Evolutionary conservation across 1,139 yeast species (phyloP), one percentile per base, ranked within the genome.

Genomic region (Pneumocystis sp.): DNA sequence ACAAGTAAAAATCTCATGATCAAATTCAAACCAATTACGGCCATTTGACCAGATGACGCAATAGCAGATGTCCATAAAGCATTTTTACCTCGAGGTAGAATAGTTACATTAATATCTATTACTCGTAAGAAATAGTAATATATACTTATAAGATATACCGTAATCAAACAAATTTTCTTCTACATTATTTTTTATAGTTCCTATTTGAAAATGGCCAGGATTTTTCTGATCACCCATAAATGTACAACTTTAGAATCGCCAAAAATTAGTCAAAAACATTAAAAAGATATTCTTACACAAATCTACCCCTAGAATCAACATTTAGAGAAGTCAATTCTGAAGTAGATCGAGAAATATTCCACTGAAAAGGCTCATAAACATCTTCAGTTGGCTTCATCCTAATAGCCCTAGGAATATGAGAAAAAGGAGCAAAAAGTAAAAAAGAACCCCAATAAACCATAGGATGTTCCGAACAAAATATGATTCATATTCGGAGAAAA

Each of bases 41-140:
- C 61, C 6, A 59, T 3, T 59, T 59, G 31, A 15, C 45, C 45
- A 8, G 40, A 59, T 10, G 61, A n/a, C 3, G 40, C 15, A 42
- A 59, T 59, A 39, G 61, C 61, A 59, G 45, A 59, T 59, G 61
- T 7, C 61, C 61, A 59, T 39, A 59, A 39, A 39, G 40, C 29
- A 39, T 59, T 39, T 39, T 59, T 59, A 10, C 61, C 31, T 39
- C 31, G 40, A 31, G 61, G 61, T 8, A 25, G 8, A 2, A 31
- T 21, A 21, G 61, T 12, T 10, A 59, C 31, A 31, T 59, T 39
- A 12, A 21, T 59, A 39, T 21, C 57, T 50, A 3, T n/a, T 3
- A 25, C n/a, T 29, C 3, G 3, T 50, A 50, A 50, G 12, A 50
- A 25, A 25, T n/a, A 31, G 5, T 31, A 31, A 19, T 10, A 10